These are phyloP conservation scores for Phytophthora lateralis DNA, from an alignment of 352 stramenopile genomes.

Conservation along the genomic window DNA sequence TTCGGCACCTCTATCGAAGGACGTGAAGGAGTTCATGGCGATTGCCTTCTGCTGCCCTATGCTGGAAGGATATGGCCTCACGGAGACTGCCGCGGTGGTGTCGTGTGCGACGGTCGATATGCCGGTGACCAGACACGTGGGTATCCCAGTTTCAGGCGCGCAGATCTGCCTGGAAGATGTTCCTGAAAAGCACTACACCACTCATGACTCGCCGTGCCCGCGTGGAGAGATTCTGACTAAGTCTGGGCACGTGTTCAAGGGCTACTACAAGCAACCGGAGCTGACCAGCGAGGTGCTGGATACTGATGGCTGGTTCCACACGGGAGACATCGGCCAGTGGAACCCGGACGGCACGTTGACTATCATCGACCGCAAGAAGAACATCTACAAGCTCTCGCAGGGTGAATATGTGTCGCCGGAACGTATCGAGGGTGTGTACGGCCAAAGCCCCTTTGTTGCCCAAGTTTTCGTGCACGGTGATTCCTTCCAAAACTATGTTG, in stretches of 20 bases:
- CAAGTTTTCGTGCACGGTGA: slow-evolving; percentile 95
- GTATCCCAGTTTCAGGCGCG: slow-evolving; percentile 76
- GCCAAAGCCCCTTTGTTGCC: slow-evolving; percentile 88
- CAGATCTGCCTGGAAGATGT: slow-evolving; percentile 94
- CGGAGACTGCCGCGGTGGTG: slow-evolving; percentile 87
- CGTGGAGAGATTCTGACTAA: slow-evolving; percentile 51
- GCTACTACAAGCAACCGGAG: slow-evolving; percentile 93
- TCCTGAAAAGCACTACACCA: slow-evolving; percentile 94
- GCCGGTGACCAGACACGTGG: slow-evolving; percentile 84
- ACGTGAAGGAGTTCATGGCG: slow-evolving; percentile 95
- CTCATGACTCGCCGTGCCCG: slow-evolving; percentile 46
- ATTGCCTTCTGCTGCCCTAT: slow-evolving; percentile 89
- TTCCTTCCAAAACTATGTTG: slow-evolving; percentile 91
- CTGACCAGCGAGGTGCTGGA: slow-evolving; percentile 89
- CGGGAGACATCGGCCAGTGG: slow-evolving; percentile 93
- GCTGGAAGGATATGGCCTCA: slow-evolving; percentile 95
- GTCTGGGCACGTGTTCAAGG: slow-evolving; percentile 76
- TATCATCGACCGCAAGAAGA: slow-evolving; percentile 91
- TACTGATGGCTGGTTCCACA: slow-evolving; percentile 93
- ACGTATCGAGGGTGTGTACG: slow-evolving; percentile 95
- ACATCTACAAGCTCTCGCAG: slow-evolving; percentile 92
- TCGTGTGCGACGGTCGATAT: slow-evolving; percentile 65
- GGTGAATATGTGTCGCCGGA: slow-evolving; percentile 96
- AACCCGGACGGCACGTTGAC: slow-evolving; percentile 90
- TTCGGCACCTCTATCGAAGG: slow-evolving; percentile 88